These are phyloP conservation scores for Calcarisporium arbuscula DNA, from an alignment of 2,329 filamentous ascomycete genomes.

Conservation along the genomic window DNA sequence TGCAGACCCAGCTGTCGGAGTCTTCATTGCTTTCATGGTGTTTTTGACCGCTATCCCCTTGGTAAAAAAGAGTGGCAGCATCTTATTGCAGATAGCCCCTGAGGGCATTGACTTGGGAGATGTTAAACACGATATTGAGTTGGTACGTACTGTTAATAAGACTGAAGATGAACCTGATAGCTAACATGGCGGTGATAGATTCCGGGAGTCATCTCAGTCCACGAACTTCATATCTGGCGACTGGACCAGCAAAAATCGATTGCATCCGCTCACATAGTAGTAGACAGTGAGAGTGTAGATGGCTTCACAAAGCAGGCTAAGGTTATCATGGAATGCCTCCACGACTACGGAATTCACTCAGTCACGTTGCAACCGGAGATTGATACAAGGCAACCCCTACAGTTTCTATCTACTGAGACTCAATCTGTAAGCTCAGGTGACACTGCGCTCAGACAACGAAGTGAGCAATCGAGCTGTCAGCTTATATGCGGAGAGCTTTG, in stretches of 20 bases:
- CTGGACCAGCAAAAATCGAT: conserved; percentile 64
- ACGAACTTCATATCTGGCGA: conserved; percentile 70
- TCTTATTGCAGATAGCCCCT: conserved; percentile 63
- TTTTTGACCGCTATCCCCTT: conserved; percentile 57
- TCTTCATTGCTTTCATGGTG: conserved; percentile 70
- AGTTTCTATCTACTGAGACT: no score
- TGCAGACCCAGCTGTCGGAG: conserved; percentile 62
- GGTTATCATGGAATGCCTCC: conserved; percentile 61
- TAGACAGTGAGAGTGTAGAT: conserved; percentile 49
- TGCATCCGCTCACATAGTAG: conserved; percentile 62
- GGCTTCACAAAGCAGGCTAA: conserved; percentile 56
- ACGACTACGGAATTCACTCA: conserved; percentile 68
- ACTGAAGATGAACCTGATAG: background rate
- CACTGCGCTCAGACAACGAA: conserved; percentile 16
- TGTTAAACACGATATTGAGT: conserved; percentile 63
- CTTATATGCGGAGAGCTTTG: conserved; percentile 46
- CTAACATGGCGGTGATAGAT: conserved; percentile 38
- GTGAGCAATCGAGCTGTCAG: conserved; percentile 35
- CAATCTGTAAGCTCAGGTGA: no score
- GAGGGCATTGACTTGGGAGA: conserved; percentile 52
- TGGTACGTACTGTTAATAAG: conserved; percentile 29
- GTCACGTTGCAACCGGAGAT: conserved; percentile 63
- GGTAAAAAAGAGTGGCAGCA: conserved; percentile 54
- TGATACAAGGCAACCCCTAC: conserved; percentile 5
- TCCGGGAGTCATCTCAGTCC: conserved; percentile 58